Base-by-base conservation (phyloP, 192 early-diverging fungal species). In the Cladochytrium replicatum region DNA sequence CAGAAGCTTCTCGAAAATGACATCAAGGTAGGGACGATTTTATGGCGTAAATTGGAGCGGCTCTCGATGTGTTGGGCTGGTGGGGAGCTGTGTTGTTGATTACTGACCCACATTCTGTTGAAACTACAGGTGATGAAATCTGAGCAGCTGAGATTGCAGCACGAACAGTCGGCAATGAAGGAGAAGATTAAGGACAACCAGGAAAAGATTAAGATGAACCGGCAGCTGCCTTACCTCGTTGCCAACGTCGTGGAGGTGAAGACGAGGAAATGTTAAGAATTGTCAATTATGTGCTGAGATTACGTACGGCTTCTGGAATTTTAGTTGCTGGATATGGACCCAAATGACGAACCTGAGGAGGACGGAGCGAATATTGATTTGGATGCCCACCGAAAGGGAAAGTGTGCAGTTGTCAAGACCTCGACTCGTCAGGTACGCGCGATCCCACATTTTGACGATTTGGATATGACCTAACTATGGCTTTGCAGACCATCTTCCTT, bases 121-220 rank as follows among this genome's bases (percentile, higher is more conserved):
- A n/a, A n/a, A n/a, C 22, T 49, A 13, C 41, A 88, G 81, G 76
- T 88, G 28, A 85, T 98, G 74, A 91, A 89, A 53, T 87, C 81
- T 44, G 95, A 98, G 67, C 80, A 83, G 60, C 70, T 74, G 48
- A 83, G 93, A n/a, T 69, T 98, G 23, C 61, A 74, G 28, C 89
- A 94, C 64, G 95, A 98, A 66, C 87, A 93, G 57, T 67, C 60
- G 26, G 74, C 77, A 40, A 88, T 88, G 84, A 82, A 84, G 53
- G 90, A 84, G 48, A 82, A 84, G 50, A 98, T 98, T 60, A 93
- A 92, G 69, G 92, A 96, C 47, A 98, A 95, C 71, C 81, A 89
- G 64, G 89, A 98, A 57, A 98, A 98, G 71, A 92, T 98, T 68
- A 93, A 91, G 68, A 70, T 96, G 63, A 94, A 96, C 73, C 89